Percentiles rank a stretch among this genome's conserved stretches.
phyloP scores from a whole-genome alignment of 805 yeast genomes.

The Starmerella riodocensis region DNA sequence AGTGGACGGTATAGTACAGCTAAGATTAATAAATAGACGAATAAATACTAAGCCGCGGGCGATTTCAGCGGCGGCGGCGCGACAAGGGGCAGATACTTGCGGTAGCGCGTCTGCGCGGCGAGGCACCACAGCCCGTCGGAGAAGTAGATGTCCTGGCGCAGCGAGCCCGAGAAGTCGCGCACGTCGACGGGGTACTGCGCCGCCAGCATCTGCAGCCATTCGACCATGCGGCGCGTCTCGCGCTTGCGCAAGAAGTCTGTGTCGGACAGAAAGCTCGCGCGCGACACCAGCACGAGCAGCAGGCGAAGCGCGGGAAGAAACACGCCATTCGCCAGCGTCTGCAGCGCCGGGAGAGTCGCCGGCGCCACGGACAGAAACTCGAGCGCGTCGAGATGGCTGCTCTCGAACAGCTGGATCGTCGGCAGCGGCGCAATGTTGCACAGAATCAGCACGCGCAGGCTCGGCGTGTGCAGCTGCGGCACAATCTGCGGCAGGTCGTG shows the following conservation, averaged over 20 bases:
- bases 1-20: too few relatives aligned
- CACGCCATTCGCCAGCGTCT: conserved; percentile 6
- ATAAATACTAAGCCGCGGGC: background rate
- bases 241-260: conserved; percentile 6
- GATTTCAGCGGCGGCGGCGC: conserved; percentile 16
- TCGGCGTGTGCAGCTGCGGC: conserved; percentile 12
- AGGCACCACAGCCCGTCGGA: conserved; percentile 20
- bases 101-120: conserved; percentile 16
- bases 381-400: conserved; percentile 5
- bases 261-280: conserved; percentile 8
- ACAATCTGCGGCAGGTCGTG: conserved; percentile 11
- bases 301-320: conserved; percentile 9
- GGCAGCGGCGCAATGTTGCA: conserved; percentile 17
- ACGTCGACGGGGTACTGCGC: conserved; percentile 17
- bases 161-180: conserved; percentile 12
- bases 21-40: background rate
- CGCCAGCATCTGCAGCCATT: conserved; percentile 18
- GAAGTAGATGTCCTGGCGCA: conserved; percentile 15
- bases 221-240: conserved; percentile 13
- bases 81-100: conserved; percentile 11
- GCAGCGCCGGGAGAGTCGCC: conserved; percentile 15
- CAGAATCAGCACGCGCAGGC: conserved; percentile 14
- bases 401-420: conserved; percentile 4
- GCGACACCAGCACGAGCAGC: conserved; percentile 12
- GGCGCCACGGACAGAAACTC: conserved; percentile 20